A percentile compares a stretch with the other conserved stretches of the same genome.
Evolutionary conservation across 768 basidiomycete genomes (phyloP).

Genomic region (Russula griseocarnosa): DNA sequence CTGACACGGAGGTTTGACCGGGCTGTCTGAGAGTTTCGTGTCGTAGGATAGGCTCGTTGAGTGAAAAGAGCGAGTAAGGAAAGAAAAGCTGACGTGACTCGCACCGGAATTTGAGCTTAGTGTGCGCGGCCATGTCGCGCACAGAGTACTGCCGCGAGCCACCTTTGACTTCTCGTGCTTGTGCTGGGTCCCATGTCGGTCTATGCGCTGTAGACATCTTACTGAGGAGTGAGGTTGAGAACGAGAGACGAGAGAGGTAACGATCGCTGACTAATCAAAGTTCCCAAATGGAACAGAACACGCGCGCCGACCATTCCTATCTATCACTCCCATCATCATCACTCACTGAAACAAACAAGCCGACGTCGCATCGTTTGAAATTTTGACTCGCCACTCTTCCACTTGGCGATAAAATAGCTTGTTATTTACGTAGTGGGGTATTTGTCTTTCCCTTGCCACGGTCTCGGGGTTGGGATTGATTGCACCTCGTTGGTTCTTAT

Average conservation of each 20-base stretch:
- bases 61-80: not conserved
- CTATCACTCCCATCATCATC: no score
- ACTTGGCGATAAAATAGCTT: no score
- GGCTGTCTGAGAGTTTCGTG: slow-evolving; percentile 56
- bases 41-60: not conserved
- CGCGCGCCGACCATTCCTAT: no score
- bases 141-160: slow-evolving; percentile 91
- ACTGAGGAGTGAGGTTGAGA: not conserved
- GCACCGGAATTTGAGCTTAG: slow-evolving; percentile 96
- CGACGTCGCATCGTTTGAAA: no score
- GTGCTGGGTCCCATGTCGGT: slow-evolving; percentile 97
- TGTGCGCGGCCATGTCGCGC: slow-evolving; percentile 91
- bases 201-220: slow-evolving; percentile 79
- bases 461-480: not conserved
- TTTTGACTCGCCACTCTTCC: no score
- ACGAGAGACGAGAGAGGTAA: not conserved
- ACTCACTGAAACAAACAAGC: no score
- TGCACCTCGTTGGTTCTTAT: no score
- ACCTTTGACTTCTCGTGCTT: slow-evolving; percentile 87
- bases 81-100: slow-evolving; percentile 22
- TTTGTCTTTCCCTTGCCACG: not conserved
- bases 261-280: slow-evolving; percentile 15
- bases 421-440: no score
- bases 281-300: not conserved
- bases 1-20: slow-evolving; percentile 78